phyloP scores from a whole-genome alignment of 805 yeast species.

The Yamadazyma olivae region DNA sequence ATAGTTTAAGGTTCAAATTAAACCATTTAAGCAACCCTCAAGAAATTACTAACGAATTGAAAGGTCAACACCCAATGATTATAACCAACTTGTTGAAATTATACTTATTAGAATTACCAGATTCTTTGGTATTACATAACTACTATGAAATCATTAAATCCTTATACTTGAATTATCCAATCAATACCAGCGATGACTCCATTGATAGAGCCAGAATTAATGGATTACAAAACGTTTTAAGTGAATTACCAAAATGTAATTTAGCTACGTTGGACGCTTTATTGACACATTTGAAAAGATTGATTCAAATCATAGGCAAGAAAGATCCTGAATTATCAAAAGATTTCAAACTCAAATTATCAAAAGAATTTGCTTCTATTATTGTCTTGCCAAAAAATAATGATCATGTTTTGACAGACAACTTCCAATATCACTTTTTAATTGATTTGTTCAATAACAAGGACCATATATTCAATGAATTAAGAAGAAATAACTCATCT shows the following conservation, averaged over 20 bases:
- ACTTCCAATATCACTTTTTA: constrained; percentile 56
- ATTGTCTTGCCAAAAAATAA: constrained; percentile 13
- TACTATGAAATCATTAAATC: constrained; percentile 67
- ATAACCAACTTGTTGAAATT: constrained; percentile 69
- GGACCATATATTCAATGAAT: constrained; percentile 61
- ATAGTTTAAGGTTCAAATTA: constrained; percentile 55
- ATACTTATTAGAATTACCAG: constrained; percentile 77
- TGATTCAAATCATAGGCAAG: constrained; percentile 48
- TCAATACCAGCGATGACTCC: constrained; percentile 34
- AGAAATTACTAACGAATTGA: constrained; percentile 32
- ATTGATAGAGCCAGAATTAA: constrained; percentile 43
- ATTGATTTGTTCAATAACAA: constrained; percentile 60
- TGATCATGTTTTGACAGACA: constrained; percentile 45
- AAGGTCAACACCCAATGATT: constrained; percentile 48
- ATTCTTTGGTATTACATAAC: constrained; percentile 63
- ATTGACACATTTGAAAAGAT: constrained; percentile 69
- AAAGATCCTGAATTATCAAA: constrained; percentile 33
- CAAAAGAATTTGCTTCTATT: constrained; percentile 50
- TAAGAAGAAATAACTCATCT: constrained; percentile 38
- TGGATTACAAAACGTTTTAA: constrained; percentile 64
- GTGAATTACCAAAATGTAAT: constrained; percentile 66
- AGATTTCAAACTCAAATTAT: constrained; percentile 44
- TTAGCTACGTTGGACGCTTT: constrained; percentile 79
- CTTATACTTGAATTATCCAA: constrained; percentile 48
- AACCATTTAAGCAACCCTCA: constrained; percentile 33